Base-by-base conservation (phyloP, 1,284 basidiomycete genomes). In the Puccinia sorghi region DNA sequence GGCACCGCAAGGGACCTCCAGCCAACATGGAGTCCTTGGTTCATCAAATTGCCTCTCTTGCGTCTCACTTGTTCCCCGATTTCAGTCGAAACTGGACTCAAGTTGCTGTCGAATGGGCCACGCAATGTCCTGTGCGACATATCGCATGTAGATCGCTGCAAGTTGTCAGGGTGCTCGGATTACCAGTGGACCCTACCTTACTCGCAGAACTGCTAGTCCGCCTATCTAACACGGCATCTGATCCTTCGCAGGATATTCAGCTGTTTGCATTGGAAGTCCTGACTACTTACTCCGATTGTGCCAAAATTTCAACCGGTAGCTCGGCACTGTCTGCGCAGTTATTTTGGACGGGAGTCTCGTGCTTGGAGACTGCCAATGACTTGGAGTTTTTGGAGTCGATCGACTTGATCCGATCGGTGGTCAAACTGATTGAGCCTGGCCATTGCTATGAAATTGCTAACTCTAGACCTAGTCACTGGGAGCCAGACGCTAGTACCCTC, bases 81-180 rank as follows among this genome's bases (percentile, higher is more conserved):
- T 78, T 78, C 61, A 17, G 57, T 71, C 52, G 56, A 22, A 46
- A 78, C 46, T 78, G 76, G 76, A 48, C 76, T 11, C 70, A 71
- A 52, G 76, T 78, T 25, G 67, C 76, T 27, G 69, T 78, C 46
- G 76, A 78, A 72, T 78, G 76, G 76, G 76, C 76, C 20, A 78
- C 76, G 1, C 76, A 78, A 78, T 78, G 76, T 63, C 76, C 76
- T 3, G 76, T 78, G 1, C 48, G 76, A n/a, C 76, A 78, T 52
- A 61, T 71, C 15, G 76, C 76, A 13, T 78, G 76, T 54, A 52
- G 76, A 54, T 78, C 76, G 57, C 46, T 78, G 17, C 76, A 78
- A 63, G 67, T 78, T 7, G 56, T 78, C 20, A 71, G 76, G 57
- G 48, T 71, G 15, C 54, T 78, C 43, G 76, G 67, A 48, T 50